Percentiles rank a stretch among this genome's conserved stretches.
Conservation (phyloP, 73 alveolate genomes). For the Paramecium caudatum region DNA sequence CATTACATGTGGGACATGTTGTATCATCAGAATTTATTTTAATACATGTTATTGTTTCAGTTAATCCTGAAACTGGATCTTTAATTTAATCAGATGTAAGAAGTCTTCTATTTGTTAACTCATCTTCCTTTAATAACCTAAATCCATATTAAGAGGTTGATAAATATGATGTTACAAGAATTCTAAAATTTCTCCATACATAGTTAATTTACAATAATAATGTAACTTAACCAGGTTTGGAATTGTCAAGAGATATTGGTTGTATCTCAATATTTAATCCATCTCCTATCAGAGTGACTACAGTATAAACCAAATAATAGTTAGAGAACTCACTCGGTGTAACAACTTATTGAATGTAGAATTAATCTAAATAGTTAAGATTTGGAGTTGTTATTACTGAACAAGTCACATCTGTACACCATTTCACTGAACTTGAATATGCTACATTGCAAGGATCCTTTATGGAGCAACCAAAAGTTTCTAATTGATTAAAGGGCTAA, state of each 20-base stretch:
- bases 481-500: not conserved
- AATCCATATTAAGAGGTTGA: not conserved
- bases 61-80: not conserved
- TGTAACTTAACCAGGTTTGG: not conserved
- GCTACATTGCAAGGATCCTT: not conserved
- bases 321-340: not conserved
- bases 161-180: not conserved
- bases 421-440: not conserved
- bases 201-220: not conserved
- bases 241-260: not conserved
- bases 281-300: not conserved
- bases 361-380: not conserved
- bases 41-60: not conserved
- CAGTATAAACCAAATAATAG: not conserved
- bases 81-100: not conserved
- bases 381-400: not conserved
- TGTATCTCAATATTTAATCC: not conserved
- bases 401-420: not conserved
- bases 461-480: not conserved
- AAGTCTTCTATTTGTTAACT: slow-evolving; percentile 15
- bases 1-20: not conserved
- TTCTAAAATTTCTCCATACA: not conserved
- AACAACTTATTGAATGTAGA: not conserved
- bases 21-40: not conserved
- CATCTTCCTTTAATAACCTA: too few species aligned